phyloP scores from a whole-genome alignment of 2,329 filamentous ascomycete species.

The Ploettnerulaceae sp. region DNA sequence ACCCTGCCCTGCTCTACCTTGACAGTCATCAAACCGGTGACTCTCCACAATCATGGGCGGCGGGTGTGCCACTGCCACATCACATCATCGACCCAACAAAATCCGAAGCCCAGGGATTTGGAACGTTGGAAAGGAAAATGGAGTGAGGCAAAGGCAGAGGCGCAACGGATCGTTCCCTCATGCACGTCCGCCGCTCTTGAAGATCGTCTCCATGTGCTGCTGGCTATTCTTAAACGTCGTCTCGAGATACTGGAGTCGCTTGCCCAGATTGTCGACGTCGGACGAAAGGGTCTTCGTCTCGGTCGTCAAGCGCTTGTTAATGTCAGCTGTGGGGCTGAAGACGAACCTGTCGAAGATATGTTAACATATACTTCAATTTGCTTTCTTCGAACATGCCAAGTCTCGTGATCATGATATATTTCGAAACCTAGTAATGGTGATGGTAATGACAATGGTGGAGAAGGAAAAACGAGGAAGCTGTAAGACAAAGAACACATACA shows the following conservation, averaged over 20 bases:
- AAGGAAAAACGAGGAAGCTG: not conserved
- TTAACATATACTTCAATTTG: not conserved
- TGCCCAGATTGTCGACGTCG: constrained; percentile 76
- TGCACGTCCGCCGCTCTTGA: constrained; percentile 47
- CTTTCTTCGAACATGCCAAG: not conserved
- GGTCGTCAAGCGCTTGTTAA: constrained; percentile 69
- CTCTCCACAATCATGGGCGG: too few species aligned
- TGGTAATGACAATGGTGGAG: not conserved
- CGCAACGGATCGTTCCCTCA: too few species aligned
- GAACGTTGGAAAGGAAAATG: too few species aligned
- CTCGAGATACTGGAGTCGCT: constrained; percentile 89
- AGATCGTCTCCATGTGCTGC: constrained; percentile 84
- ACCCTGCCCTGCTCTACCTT: not conserved
- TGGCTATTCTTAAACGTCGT: constrained; percentile 93
- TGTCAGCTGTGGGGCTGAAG: constrained; percentile 63
- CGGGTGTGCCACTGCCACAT: too few species aligned
- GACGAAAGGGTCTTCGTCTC: constrained; percentile 72
- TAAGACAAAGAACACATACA: constrained; percentile 52
- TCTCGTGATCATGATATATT: constrained; percentile 1
- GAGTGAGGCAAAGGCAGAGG: too few species aligned
- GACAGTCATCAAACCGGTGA: too few species aligned
- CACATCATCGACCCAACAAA: too few species aligned
- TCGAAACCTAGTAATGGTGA: not conserved
- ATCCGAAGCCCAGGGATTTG: too few species aligned
- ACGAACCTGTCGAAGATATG: constrained; percentile 66